Percentiles rank a stretch among this genome's conserved stretches.
phyloP scores from a whole-genome alignment of 2,329 filamentous ascomycete genomes.

The Penicillium sp. region DNA sequence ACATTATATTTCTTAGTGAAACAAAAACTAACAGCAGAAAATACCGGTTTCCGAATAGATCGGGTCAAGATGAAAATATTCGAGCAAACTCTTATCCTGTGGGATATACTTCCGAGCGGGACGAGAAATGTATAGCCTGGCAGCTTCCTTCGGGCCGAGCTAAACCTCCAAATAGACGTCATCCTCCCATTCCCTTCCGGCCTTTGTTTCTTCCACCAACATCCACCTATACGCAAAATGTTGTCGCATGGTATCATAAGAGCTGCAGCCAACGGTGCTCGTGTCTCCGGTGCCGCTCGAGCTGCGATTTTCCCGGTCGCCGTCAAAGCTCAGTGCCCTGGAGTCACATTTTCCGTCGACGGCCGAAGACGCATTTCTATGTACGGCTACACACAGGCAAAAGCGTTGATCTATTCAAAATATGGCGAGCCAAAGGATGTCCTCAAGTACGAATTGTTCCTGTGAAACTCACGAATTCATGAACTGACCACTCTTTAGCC shows the following conservation, averaged over 20 bases:
- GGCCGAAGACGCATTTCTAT: constrained; percentile 42
- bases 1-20: neutral
- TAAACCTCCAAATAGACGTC: constrained; percentile 14
- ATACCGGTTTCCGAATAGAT: neutral
- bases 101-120: neutral
- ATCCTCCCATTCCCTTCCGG: constrained; percentile 6
- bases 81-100: neutral
- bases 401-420: constrained; percentile 49
- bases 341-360: constrained; percentile 14
- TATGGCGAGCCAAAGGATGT: constrained; percentile 51
- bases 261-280: constrained; percentile 18
- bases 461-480: neutral
- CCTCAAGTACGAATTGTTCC: constrained; percentile 33
- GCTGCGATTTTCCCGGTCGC: neutral
- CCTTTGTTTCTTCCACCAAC: neutral
- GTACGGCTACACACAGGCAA: constrained; percentile 51
- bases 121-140: neutral
- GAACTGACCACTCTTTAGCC: constrained; percentile 18
- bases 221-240: constrained; percentile 21
- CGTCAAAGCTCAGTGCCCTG: constrained; percentile 10
- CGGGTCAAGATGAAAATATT: neutral
- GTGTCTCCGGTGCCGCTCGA: constrained; percentile 9
- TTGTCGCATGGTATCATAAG: constrained; percentile 27
- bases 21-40: neutral
- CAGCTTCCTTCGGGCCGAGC: constrained; percentile 16